phyloP scores from a whole-genome alignment of 2,329 filamentous ascomycete genomes.

The Talaromyces sp. region DNA sequence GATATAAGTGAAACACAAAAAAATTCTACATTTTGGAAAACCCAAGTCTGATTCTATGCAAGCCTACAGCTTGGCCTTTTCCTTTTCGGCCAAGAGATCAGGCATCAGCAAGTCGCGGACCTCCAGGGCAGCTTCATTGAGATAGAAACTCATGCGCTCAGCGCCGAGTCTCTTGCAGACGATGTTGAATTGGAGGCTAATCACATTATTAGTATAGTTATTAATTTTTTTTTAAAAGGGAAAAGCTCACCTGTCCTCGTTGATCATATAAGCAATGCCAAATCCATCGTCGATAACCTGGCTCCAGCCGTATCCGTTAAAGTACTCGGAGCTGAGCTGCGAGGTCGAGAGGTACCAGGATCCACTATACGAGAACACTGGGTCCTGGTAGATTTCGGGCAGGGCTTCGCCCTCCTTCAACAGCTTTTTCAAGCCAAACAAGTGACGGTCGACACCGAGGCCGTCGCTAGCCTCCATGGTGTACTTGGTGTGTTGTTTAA shows the following conservation, averaged over 20 bases:
- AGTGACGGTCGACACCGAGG: conserved; percentile 88
- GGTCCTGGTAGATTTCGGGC: conserved; percentile 80
- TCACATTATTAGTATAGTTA: not conserved
- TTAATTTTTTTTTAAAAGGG: not conserved
- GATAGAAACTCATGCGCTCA: conserved; percentile 89
- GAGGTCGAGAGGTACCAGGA: conserved; percentile 87
- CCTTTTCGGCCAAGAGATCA: conserved; percentile 59
- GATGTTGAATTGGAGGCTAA: conserved; percentile 93
- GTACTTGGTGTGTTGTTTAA: conserved; percentile 81
- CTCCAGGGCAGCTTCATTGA: conserved; percentile 89
- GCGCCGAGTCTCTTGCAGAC: conserved; percentile 89
- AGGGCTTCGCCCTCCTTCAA: conserved; percentile 74
- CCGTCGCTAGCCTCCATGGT: conserved; percentile 85
- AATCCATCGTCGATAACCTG: conserved; percentile 95
- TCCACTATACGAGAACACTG: conserved; percentile 74
- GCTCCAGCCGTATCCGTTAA: conserved; percentile 98
- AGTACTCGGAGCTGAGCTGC: conserved; percentile 92
- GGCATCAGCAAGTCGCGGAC: conserved; percentile 81
- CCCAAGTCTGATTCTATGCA: not conserved
- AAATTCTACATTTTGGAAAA: not conserved
- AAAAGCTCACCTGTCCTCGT: conserved; percentile 75
- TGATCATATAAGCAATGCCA: conserved; percentile 99
- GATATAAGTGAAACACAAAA: not conserved
- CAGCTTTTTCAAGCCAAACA: conserved; percentile 95
- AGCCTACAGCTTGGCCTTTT: conserved; percentile 79